Evolutionary conservation across 345 rosid species (phyloP).

Genomic region (Ricinus communis): DNA sequence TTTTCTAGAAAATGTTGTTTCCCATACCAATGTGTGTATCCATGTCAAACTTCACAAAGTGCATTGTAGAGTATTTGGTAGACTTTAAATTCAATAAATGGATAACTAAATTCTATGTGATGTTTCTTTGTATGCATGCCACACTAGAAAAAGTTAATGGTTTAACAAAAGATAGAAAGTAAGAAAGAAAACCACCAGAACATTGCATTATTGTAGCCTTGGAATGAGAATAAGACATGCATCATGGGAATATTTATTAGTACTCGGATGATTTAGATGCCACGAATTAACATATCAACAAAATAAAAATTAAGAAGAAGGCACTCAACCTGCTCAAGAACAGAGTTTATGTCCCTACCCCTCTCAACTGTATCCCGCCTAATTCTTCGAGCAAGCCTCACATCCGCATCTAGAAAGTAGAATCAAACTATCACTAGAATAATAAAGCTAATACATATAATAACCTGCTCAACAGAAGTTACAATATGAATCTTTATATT

Average conservation of each 20-base stretch:
- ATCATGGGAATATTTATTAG: not conserved
- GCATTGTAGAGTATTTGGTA: too few relatives aligned
- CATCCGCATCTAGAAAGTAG: conserved; percentile 94
- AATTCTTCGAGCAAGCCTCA: conserved; percentile 99
- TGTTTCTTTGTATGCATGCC: not conserved
- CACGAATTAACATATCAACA: not conserved
- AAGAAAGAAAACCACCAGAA: not conserved
- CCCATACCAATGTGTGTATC: too few relatives aligned
- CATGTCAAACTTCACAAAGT: too few relatives aligned
- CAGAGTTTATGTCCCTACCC: conserved; percentile 93
- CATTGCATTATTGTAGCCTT: not conserved
- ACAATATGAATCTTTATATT: not conserved
- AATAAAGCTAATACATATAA: not conserved
- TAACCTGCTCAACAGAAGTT: not conserved
- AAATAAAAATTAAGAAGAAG: not conserved
- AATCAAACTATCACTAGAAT: conserved; percentile 32
- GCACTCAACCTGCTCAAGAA: conserved; percentile 85
- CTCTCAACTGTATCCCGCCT: conserved; percentile 95
- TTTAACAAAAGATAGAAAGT: not conserved
- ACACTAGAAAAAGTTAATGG: not conserved
- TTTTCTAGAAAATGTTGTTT: too few relatives aligned
- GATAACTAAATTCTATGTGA: not conserved
- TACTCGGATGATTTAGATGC: not conserved
- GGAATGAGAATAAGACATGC: not conserved
- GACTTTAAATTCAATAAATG: not conserved